Evolutionary conservation across 805 yeast genomes (phyloP).

Genomic region (Saccharomycopsis babjevae): DNA sequence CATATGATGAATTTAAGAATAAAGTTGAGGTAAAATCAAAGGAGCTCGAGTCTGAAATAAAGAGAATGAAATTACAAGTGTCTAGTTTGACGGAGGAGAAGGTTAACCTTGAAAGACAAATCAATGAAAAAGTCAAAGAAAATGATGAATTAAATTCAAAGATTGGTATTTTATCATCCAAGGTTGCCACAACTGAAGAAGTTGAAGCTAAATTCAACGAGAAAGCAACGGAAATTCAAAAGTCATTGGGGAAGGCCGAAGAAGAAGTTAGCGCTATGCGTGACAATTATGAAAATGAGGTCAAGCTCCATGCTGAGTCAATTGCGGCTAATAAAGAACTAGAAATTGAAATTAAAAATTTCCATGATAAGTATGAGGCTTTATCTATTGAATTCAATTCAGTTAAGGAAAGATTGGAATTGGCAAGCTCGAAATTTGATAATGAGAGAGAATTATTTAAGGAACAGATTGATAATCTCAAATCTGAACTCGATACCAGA

Average conservation of each 20-base stretch:
- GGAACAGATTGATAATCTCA: slow-evolving; percentile 36
- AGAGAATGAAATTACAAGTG: slow-evolving; percentile 18
- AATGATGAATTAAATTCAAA: slow-evolving; percentile 20
- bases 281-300: slow-evolving; percentile 43
- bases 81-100: slow-evolving; percentile 3
- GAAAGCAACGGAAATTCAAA: slow-evolving; percentile 25
- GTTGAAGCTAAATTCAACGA: slow-evolving; percentile 25
- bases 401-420: slow-evolving; percentile 24
- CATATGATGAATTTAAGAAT: slow-evolving; percentile 39
- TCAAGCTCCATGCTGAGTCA: slow-evolving; percentile 44
- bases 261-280: slow-evolving; percentile 30
- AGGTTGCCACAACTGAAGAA: slow-evolving; percentile 19
- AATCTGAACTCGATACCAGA: slow-evolving; percentile 26
- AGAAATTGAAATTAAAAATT: slow-evolving; percentile 26
- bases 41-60: not conserved
- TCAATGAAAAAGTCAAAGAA: slow-evolving; percentile 22
- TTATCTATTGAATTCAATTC: slow-evolving; percentile 18
- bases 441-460: slow-evolving; percentile 33
- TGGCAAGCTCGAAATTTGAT: slow-evolving; percentile 37
- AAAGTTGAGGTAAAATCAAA: slow-evolving; percentile 11
- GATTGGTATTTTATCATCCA: not conserved
- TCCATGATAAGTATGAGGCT: slow-evolving; percentile 24
- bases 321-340: slow-evolving; percentile 32
- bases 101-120: not conserved
- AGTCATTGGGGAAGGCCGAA: slow-evolving; percentile 31